Evolutionary conservation across 1,284 basidiomycete species (phyloP), one percentile per base, ranked within the genome.

Genomic region (Trametes hirsuta): DNA sequence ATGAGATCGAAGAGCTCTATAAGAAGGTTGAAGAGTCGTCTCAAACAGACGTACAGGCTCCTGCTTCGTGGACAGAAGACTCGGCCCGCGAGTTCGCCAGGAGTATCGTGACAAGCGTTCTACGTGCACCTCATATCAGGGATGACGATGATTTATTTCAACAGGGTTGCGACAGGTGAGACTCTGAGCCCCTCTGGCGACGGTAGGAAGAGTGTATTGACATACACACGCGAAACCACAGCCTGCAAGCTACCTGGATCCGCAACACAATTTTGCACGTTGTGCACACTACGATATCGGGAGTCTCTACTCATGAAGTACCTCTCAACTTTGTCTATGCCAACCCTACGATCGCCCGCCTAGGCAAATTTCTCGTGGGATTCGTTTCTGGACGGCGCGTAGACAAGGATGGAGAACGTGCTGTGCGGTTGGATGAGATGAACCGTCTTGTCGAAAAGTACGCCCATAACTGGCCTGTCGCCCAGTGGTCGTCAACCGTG

Each of bases 181-280:
- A 30, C 5, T 8, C 8, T 30, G 4, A 30, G 50, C 11, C n/a
- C 24, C 40, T 40, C 15, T 8, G 2, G 36, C 1, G 41, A 21
- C 14, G 25, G 6, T 24, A 9, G 15, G 9, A 18, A 2, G 22
- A 2, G 2, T 45, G 4, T 36, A 30, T 41, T 39, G 22, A 57
- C 40, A 34, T 4, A 1, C 5, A 15, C 40, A 21, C n/a, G 24
- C 12, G 22, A 25, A 3, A 51, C 30, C 21, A 18, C 18, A 76
- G 75, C 59, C 62, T 78, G 25, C 72, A 74, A 59, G 73, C 76
- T 5, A 75, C 72, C 0, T 76, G 71, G 69, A 75, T 77, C 36
- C 68, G 76, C 9, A 77, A 75, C 62, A 68, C 71, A 5, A 50
- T 77, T 44, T 45, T 71, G 5, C 67, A 69, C 44, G 70, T 67